Base-by-base conservation (phyloP, 208 protist genomes). In the Crithidia fasciculata region DNA sequence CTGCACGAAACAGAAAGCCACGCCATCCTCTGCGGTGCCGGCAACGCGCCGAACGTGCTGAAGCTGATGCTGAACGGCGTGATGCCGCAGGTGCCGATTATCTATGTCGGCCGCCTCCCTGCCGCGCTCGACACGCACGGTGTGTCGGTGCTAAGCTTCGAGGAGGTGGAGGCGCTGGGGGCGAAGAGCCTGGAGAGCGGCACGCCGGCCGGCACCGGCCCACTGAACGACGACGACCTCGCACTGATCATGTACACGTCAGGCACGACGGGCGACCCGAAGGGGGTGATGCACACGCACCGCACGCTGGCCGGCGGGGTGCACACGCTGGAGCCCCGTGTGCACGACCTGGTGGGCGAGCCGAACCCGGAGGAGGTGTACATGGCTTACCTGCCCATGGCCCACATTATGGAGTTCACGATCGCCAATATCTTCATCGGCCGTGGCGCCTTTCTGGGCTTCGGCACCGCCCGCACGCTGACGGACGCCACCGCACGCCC, bases 321-420 rank as follows among this genome's bases (percentile, higher is more conserved):
- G 54, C 77, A 84, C 62, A 71, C 61, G 61, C 94, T 84, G 80
- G 78, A 83, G 76, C 72, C 78, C 40, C 68, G 58, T 45, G 70
- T 73, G 16, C 45, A 71, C 19, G 75, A 79, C 16, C 70, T 78
- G 15, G 16, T 78, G 2, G 74, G 78, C 18, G 8, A 50, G n/a
- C 7, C 13, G 41, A 47, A 4, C 7, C 3, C 39, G 8, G 43
- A 60, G 7, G 92, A 97, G 67, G 76, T 62, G 28, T 96, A 97
- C 78, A 82, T 96, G 54, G 84, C 91, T 2, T 98, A 98, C 74
- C 81, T 98, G 16, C 96, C 96, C 37, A 80, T 98, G 28, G 96
- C 95, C 18, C 96, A 98, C 82, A 97, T 98, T 73, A 85, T 98
- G 53, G 94, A 98, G 81, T 85, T 97, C 63, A 81, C 78, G 18